Conservation (phyloP, 208 protist species). For the Trypanosoma vivax region DNA sequence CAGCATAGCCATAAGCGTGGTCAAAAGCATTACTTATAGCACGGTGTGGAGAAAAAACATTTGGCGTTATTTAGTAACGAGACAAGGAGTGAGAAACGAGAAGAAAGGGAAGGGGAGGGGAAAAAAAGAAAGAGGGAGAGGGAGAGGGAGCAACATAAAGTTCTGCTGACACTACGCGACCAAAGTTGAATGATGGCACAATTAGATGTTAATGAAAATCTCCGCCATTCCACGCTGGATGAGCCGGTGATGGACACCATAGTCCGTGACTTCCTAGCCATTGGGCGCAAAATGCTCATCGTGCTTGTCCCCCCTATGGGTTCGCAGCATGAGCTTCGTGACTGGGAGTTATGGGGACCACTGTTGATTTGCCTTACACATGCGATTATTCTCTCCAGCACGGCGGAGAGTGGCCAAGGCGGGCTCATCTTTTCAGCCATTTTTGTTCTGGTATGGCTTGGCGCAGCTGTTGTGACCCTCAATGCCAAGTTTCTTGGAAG, state of each 20-base stretch:
- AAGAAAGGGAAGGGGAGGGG: not conserved
- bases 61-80: not conserved
- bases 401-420: constrained; percentile 28
- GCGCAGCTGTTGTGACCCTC: constrained; percentile 80
- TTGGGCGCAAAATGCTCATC: constrained; percentile 59
- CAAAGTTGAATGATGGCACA: constrained; percentile 15
- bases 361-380: constrained; percentile 86
- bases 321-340: constrained; percentile 38
- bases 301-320: constrained; percentile 56
- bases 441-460: constrained; percentile 88
- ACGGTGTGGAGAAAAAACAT: not conserved
- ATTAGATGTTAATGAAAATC: constrained; percentile 23
- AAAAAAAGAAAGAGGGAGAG: constrained; percentile 10
- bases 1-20: too few relatives aligned
- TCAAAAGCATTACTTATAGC: not conserved
- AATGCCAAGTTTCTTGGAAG: constrained; percentile 91
- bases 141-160: not conserved
- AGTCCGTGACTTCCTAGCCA: constrained; percentile 54
- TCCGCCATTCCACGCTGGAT: constrained; percentile 58
- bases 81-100: not conserved
- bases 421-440: constrained; percentile 79
- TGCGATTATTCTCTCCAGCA: constrained; percentile 50
- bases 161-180: too few relatives aligned
- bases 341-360: constrained; percentile 93
- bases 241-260: constrained; percentile 58